Base-by-base conservation (phyloP, 495 filamentous ascomycete species). In the Niebla homalea region DNA sequence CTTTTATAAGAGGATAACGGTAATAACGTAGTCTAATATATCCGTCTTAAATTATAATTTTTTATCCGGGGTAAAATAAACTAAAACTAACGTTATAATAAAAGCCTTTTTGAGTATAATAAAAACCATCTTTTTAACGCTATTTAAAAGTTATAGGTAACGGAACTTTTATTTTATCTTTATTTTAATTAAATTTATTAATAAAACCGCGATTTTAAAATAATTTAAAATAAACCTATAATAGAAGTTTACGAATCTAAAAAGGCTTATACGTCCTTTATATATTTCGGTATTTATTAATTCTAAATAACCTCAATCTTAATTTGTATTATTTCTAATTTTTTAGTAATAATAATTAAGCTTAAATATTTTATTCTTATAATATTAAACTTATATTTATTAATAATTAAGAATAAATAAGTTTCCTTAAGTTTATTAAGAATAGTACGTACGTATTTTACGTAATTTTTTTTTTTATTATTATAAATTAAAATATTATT, bases 21-120 rank as follows among this genome's bases (percentile, higher is more conserved):
- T 39, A 32, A 57, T 36, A n/a, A 22, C 26, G 38, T 36, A 47
- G 16, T 49, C 36, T 45, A 39, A 60, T 0, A 26, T 37, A 52
- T 60, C 45, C 2, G 35, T 59, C 45, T 60, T 32, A 15, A 59
- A 4, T 37, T 37, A 18, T 18, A 37, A 47, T 22, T 41, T 8
- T 29, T 38, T 36, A 14, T 50, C n/a, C n/a, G n/a, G n/a, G n/a
- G n/a, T n/a, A n/a, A n/a, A n/a, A n/a, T n/a, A n/a, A n/a, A n/a
- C n/a, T n/a, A n/a, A n/a, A n/a, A n/a, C n/a, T n/a, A n/a, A n/a
- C n/a, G n/a, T 57, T 5, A 25, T 26, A 45, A 56, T 32, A 39
- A 58, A 51, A 51, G 57, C 52, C 11, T 36, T 6, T 53, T 57
- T 14, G 12, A 43, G 39, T 21, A 12, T 15, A 20, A 46, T 52